A percentile compares a stretch with the other conserved stretches of the same genome.
phyloP scores from a whole-genome alignment of 2,329 filamentous ascomycete genomes.

The Beauveria scarabaeidicola region DNA sequence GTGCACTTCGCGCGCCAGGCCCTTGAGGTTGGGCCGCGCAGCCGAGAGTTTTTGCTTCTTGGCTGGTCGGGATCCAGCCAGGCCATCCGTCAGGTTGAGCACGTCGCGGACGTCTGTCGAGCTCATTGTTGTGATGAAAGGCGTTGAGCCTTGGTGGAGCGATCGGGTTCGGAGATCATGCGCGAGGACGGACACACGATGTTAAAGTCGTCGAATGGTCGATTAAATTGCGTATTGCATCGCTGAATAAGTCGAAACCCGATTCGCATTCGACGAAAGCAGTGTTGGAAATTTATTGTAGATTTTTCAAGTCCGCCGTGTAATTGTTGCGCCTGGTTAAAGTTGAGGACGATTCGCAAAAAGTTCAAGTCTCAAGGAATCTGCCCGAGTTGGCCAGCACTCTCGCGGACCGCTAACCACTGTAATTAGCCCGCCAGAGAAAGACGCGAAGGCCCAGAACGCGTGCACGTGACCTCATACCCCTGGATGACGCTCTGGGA shows the following conservation, averaged over 20 bases:
- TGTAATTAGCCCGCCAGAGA: neutral
- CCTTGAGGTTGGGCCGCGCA: constrained; percentile 52
- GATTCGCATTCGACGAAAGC: neutral
- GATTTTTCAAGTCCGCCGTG: neutral
- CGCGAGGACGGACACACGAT: neutral
- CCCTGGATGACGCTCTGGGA: constrained; percentile 20
- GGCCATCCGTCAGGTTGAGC: constrained; percentile 63
- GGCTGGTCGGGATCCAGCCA: constrained; percentile 43
- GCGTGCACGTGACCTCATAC: constrained; percentile 27
- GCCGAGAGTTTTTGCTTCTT: constrained; percentile 68
- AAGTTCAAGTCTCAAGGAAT: neutral
- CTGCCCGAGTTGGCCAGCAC: neutral
- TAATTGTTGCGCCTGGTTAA: neutral
- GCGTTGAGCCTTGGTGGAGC: neutral
- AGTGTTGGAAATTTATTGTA: neutral
- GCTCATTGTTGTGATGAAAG: constrained; percentile 11
- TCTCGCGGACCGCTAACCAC: neutral
- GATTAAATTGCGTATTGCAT: neutral
- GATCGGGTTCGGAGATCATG: neutral
- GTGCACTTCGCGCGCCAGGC: constrained; percentile 57
- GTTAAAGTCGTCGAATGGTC: constrained; percentile 10
- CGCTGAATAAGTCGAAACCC: neutral
- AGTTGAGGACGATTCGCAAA: neutral
- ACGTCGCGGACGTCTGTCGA: constrained; percentile 82
- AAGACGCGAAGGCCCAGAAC: constrained; percentile 8